These are phyloP conservation scores for Ormosia emarginata DNA, from an alignment of 306 rosid genomes.

Conservation along the genomic window DNA sequence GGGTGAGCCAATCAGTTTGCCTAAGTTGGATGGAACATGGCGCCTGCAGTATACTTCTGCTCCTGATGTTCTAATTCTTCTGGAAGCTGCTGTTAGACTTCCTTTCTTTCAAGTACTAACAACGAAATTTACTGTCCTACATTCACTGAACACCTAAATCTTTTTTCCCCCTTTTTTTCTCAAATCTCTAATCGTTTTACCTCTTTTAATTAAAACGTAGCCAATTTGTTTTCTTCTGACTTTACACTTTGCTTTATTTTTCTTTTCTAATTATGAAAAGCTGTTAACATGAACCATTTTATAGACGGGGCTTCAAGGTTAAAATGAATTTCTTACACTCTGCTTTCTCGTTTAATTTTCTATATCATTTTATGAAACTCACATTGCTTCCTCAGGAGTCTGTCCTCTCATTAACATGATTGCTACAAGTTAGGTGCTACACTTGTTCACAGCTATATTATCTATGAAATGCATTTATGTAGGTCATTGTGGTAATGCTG, in stretches of 20 bases:
- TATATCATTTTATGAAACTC: background rate
- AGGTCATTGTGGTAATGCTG: background rate
- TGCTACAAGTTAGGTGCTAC: background rate
- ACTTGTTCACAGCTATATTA: background rate
- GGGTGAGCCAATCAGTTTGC: slow-evolving; percentile 57
- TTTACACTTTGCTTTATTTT: background rate
- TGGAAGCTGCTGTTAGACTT: slow-evolving; percentile 78
- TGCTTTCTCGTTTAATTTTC: slow-evolving; percentile 4
- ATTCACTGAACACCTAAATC: background rate
- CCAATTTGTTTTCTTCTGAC: background rate
- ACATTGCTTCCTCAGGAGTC: background rate
- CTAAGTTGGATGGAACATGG: slow-evolving; percentile 83
- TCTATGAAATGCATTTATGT: background rate
- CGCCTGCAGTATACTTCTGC: slow-evolving; percentile 91
- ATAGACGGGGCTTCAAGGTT: background rate
- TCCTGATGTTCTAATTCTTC: slow-evolving; percentile 80
- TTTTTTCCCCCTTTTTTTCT: background rate
- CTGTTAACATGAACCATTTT: background rate
- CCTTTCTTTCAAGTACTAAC: slow-evolving; percentile 80
- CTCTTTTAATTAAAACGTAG: background rate
- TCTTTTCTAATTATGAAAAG: background rate
- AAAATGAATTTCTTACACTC: background rate
- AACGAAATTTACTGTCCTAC: background rate
- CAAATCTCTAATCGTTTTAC: background rate
- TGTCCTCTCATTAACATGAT: background rate